Evolutionary conservation across 1,139 yeast species (phyloP).

Genomic region (Eremothecium sinecaudum): DNA sequence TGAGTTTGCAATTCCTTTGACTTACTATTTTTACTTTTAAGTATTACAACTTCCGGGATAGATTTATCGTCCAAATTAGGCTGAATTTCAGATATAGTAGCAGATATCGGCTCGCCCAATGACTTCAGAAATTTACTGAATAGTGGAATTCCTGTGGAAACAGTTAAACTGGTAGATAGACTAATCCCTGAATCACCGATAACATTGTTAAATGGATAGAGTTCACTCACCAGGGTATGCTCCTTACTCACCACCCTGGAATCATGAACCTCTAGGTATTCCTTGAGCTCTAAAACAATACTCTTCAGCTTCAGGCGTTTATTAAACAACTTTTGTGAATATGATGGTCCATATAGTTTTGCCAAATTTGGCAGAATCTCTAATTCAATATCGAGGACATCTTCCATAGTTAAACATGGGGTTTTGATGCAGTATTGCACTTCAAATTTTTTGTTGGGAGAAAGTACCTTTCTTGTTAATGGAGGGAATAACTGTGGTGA

Average conservation of each 20-base stretch:
- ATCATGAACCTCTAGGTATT: slow-evolving; percentile 36
- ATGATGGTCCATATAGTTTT: slow-evolving; percentile 31
- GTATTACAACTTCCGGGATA: slow-evolving; percentile 12
- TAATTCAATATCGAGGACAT: slow-evolving; percentile 34
- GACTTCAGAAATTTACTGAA: slow-evolving; percentile 26
- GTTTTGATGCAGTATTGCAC: slow-evolving; percentile 21
- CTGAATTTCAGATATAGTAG: slow-evolving; percentile 24
- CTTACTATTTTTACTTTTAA: slow-evolving; percentile 18
- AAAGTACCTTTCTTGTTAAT: slow-evolving; percentile 15
- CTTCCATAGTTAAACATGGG: slow-evolving; percentile 41
- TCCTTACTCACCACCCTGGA: slow-evolving; percentile 22
- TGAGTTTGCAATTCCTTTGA: slow-evolving; percentile 32
- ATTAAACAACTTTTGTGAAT: slow-evolving; percentile 17
- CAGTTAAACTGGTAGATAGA: slow-evolving; percentile 18
- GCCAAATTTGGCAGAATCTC: slow-evolving; percentile 34
- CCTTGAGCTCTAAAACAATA: slow-evolving; percentile 43
- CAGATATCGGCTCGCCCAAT: slow-evolving; percentile 26
- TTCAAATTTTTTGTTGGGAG: slow-evolving; percentile 26
- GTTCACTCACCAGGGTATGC: slow-evolving; percentile 24
- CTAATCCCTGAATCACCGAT: slow-evolving; percentile 22
- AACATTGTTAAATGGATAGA: slow-evolving; percentile 25
- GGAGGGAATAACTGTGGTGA: slow-evolving; percentile 21
- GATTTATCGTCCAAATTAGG: slow-evolving; percentile 11
- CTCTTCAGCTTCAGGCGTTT: slow-evolving; percentile 39
- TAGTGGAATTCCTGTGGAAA: slow-evolving; percentile 21